A percentile compares a stretch with the other conserved stretches of the same genome.
Conservation (phyloP, 768 basidiomycete genomes). For the Tylopilus sp. region DNA sequence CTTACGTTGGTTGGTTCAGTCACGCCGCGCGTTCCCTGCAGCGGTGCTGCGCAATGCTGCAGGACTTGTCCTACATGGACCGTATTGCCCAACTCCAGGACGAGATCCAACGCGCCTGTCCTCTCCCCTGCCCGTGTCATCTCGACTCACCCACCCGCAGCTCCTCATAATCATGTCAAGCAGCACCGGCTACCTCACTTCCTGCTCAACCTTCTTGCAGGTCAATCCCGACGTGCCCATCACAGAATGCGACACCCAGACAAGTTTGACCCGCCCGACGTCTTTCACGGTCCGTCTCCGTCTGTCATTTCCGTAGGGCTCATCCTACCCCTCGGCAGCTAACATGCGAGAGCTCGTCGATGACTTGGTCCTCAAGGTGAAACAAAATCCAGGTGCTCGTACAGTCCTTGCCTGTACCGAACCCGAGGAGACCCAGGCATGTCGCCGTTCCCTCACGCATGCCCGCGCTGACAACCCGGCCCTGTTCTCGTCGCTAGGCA, state of each 20-base stretch:
- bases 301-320: no score
- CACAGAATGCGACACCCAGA: constrained; percentile 70
- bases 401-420: constrained; percentile 73
- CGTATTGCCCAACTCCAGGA: constrained; percentile 94
- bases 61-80: constrained; percentile 93
- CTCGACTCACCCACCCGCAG: no score
- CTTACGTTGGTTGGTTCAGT: no score
- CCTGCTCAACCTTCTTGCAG: constrained; percentile 72
- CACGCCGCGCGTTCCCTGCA: constrained; percentile 32
- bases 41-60: constrained; percentile 83
- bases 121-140: no score
- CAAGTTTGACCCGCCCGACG: constrained; percentile 66
- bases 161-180: constrained; percentile 87
- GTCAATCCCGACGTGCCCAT: constrained; percentile 79
- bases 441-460: not conserved
- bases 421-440: constrained; percentile 68
- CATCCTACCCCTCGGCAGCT: constrained; percentile 40
- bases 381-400: constrained; percentile 87
- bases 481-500: constrained; percentile 41
- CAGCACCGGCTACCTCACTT: constrained; percentile 75
- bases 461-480: not conserved
- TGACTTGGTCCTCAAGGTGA: constrained; percentile 82
- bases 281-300: constrained; percentile 60
- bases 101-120: constrained; percentile 78
- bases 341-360: constrained; percentile 82